A percentile compares a stretch with the other conserved stretches of the same genome.
Evolutionary conservation across 2,329 filamentous ascomycete genomes (phyloP).

Genomic region (Amphichorda felina): DNA sequence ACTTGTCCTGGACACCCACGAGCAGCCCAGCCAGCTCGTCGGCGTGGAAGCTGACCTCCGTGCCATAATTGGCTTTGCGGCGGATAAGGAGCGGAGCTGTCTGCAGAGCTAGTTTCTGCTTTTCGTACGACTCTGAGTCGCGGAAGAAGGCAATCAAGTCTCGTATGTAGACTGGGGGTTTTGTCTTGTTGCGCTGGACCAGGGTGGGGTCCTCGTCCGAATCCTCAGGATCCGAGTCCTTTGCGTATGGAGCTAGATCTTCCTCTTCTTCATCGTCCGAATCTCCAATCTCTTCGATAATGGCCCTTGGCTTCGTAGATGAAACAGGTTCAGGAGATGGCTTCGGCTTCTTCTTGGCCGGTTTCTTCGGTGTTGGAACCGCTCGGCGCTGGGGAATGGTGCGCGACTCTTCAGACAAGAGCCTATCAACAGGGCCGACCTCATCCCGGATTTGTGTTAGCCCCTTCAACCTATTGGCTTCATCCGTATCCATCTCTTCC

Average conservation of each 20-base stretch:
- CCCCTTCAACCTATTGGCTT: slow-evolving; percentile 63
- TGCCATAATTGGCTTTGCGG: slow-evolving; percentile 78
- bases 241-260: slow-evolving; percentile 66
- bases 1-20: slow-evolving; percentile 74
- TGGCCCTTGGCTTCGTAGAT: slow-evolving; percentile 25
- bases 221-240: slow-evolving; percentile 82
- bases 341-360: slow-evolving; percentile 11
- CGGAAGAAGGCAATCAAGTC: slow-evolving; percentile 70
- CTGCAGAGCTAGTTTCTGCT: slow-evolving; percentile 65
- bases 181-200: slow-evolving; percentile 70
- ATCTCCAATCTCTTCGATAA: slow-evolving; percentile 52
- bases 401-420: neutral
- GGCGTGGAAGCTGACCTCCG: slow-evolving; percentile 74
- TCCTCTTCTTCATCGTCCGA: slow-evolving; percentile 47
- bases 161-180: slow-evolving; percentile 79
- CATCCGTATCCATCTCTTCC: slow-evolving; percentile 61
- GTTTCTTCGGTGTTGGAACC: slow-evolving; percentile 7
- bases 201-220: slow-evolving; percentile 88
- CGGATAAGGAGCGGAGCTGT: slow-evolving; percentile 74
- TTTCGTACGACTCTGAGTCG: slow-evolving; percentile 74
- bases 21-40: slow-evolving; percentile 70
- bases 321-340: slow-evolving; percentile 15
- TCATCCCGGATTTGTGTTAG: slow-evolving; percentile 52
- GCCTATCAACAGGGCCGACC: slow-evolving; percentile 40
- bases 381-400: neutral